Evolutionary conservation across 768 basidiomycete species (phyloP), one percentile per base, ranked within the genome.

Genomic region (Naganishia vaughanmartiniae): DNA sequence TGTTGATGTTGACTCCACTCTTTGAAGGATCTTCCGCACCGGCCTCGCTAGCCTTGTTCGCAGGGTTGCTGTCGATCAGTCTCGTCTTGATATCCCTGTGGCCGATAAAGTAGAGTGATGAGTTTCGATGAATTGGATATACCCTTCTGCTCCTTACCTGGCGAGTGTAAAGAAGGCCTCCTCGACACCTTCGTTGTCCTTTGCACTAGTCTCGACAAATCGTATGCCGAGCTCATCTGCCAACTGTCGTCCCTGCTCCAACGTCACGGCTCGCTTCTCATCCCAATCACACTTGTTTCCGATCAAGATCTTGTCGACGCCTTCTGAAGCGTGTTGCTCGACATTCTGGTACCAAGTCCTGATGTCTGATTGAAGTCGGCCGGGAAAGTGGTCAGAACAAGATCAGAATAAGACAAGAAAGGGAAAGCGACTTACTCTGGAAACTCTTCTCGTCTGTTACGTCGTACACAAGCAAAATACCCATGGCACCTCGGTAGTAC

Each of bases 251-350:
- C 96, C 95, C 83, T 93, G 91, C 77, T 92, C 90, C 80, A 90
- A 89, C 5, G 92, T 89, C 69, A 99, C 91, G 17, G 89, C 90
- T 74, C 90, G 88, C 84, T 96, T 97, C 83, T 97, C 95, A 68
- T 89, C 88, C 93, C 94, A 96, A 82, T 99, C 96, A 54, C 91
- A 97, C 83, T 99, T 99, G 85, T 99, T 99, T 46, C 96, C 96
- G 74, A 98, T 91, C 65, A 98, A 88, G 72, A 99, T 92, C 87
- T 98, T 98, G 88, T 98, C 98, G 74, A 98, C 96, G 45, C 93
- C 93, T 74, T 98, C 93, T 0, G 95, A 96, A 45, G 96, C 96
- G 80, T 98, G 94, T 80, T 97, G 95, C 83, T 98, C 96, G 74
- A 98, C 93, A 81, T 97, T 97, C 42, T 89, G 83, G 82, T 97